Evolutionary conservation across 345 rosid species (phyloP), one percentile per base, ranked within the genome.

Genomic region (Chamaenerion angustifolium): DNA sequence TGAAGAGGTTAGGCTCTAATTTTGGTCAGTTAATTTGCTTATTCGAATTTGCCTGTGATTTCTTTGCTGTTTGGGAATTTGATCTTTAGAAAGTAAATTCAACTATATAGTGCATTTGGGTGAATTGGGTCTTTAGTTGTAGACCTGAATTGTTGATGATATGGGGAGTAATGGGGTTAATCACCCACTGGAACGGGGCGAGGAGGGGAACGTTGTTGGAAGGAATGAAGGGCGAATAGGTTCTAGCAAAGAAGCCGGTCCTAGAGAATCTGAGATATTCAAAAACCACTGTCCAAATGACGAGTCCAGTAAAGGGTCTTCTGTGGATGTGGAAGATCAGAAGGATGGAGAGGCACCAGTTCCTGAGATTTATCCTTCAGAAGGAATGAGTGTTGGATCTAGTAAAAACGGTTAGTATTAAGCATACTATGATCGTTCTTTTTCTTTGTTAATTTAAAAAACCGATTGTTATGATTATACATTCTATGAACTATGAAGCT

Each of bases 131-230:
- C 37, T 31, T 31, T 31, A 31, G 37, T 31, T 31, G 37, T 31
- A 31, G 37, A 31, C 8, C 37, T 31, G 37, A 31, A 8, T 31
- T 43, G 56, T 59, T 49, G 64, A 58, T 45, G 59, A 48, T 56
- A 84, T 82, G 95, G 84, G 73, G 62, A 73, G 71, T 40, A 71
- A 70, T 58, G 81, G 71, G 21, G 40, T 63, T 59, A 66, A 61
- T 52, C 81, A 75, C 62, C 77, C 88, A 3, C 58, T 71, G 12
- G 72, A 64, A 57, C 55, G 57, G 42, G 41, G 61, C 4, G 70
- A 54, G 16, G 73, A 56, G 63, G 73, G 56, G 52, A 62, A 43
- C 43, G 50, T 63, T 49, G 43, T 57, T 12, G 49, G 62, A 55
- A 60, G 60, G 21, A 60, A 59, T 46, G 79, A 62, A 53, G 60